phyloP scores from a whole-genome alignment of 2,329 filamentous ascomycete genomes.

The Periconia digitata region DNA sequence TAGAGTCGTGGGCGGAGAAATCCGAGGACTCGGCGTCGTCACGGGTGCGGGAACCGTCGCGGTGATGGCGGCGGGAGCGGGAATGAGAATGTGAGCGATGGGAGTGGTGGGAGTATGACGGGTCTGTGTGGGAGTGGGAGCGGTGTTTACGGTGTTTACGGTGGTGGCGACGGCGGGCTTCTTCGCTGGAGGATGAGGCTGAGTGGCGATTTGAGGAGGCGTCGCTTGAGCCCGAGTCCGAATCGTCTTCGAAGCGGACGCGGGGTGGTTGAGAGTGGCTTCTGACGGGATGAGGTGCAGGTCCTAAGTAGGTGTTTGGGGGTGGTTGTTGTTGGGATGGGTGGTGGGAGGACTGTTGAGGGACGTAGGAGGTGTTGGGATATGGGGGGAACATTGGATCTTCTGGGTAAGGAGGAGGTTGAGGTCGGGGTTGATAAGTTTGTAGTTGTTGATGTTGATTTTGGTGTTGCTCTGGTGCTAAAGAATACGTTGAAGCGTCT shows the following conservation, averaged over 20 bases:
- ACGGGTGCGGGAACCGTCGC: constrained; percentile 7
- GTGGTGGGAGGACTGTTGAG: constrained; percentile 12
- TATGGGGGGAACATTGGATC: constrained; percentile 23
- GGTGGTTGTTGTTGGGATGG: constrained; percentile 23
- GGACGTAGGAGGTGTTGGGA: not conserved
- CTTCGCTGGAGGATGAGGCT: constrained; percentile 17
- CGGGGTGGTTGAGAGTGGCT: constrained; percentile 37
- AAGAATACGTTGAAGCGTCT: not conserved
- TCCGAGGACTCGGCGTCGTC: constrained; percentile 11
- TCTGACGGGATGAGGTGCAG: constrained; percentile 26
- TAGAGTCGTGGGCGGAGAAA: no score
- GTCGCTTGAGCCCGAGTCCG: constrained; percentile 18
- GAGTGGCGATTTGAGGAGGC: constrained; percentile 6
- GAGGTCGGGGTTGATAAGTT: constrained; percentile 20
- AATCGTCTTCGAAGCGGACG: constrained; percentile 32
- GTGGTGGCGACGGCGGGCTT: constrained; percentile 16
- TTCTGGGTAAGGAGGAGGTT: constrained; percentile 18
- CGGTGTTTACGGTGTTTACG: constrained; percentile 17
- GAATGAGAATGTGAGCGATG: not conserved
- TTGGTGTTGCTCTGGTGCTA: constrained; percentile 4
- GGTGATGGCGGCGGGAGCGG: constrained; percentile 11
- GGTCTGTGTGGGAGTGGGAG: constrained; percentile 5
- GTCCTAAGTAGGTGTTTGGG: constrained; percentile 25
- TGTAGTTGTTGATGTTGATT: not conserved
- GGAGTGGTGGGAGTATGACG: not conserved